These are phyloP conservation scores for Suhomyces panamericanus DNA, from an alignment of 1,139 yeast species.

Conservation along the genomic window DNA sequence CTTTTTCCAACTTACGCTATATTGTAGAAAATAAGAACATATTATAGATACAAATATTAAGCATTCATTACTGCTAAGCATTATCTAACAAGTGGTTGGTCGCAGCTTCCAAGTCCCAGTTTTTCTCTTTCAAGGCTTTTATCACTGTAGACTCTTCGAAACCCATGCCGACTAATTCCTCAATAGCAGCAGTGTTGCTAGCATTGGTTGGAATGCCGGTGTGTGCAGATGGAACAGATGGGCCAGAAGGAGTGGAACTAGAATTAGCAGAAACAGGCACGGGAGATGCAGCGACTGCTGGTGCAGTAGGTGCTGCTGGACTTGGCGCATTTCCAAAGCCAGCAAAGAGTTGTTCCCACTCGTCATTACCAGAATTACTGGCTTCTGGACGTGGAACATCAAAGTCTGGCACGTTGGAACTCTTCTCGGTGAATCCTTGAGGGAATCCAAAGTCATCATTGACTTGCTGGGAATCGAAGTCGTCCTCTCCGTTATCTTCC, in stretches of 20 bases:
- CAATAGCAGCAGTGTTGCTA: constrained; percentile 45
- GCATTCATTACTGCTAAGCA: constrained; percentile 32
- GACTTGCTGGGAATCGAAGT: constrained; percentile 14
- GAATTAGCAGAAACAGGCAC: constrained; percentile 9
- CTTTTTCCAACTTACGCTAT: neutral
- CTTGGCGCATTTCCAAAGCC: constrained; percentile 68
- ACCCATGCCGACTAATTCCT: constrained; percentile 89
- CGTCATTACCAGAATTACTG: constrained; percentile 52
- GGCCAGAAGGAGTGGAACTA: constrained; percentile 16
- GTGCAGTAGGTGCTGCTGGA: constrained; percentile 3
- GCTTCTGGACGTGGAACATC: constrained; percentile 14
- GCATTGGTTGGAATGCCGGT: neutral
- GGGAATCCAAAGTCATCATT: constrained; percentile 28
- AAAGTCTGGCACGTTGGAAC: constrained; percentile 33
- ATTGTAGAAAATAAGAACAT: neutral
- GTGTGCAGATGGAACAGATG: constrained; percentile 20
- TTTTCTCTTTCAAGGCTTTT: constrained; percentile 65
- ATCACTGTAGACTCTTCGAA: constrained; percentile 65
- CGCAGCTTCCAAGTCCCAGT: constrained; percentile 81
- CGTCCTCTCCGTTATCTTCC: constrained; percentile 36
- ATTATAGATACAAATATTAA: neutral
- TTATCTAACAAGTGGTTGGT: constrained; percentile 79
- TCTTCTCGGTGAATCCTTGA: constrained; percentile 40
- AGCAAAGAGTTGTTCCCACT: constrained; percentile 93
- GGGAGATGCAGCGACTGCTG: constrained; percentile 3